Base-by-base conservation (phyloP, 2,329 filamentous ascomycete species). In the Metarhizium brunneum region DNA sequence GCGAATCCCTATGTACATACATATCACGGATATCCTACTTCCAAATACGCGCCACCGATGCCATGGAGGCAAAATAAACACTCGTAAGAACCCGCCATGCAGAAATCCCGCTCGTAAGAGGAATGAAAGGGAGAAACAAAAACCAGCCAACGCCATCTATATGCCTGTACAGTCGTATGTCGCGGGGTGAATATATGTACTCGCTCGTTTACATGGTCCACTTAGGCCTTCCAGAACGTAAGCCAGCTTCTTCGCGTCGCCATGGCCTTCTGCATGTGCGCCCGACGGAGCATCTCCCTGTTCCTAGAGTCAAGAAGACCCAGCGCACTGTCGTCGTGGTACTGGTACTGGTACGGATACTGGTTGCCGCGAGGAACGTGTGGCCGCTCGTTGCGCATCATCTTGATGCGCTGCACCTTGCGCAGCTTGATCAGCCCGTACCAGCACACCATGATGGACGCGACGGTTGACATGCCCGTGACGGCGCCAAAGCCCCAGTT, bases 401-500 rank as follows among this genome's bases (percentile, higher is more conserved):
- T 96, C 66, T 87, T 89, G 60, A 96, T 85, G 58, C 90, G 82
- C 75, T 95, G 90, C 30, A 96, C 88, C 67, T 87, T 88, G 61
- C 89, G 84, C 60, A 99, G 80, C 71, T 90, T 95, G 53, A 80
- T 78, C 50, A 97, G 79, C 5, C 94, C 92, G 71, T 92, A 96
- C 64, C 83, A 81, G 73, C 88, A 92, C 53, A 96, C 88, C 8
- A 92, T 63, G 54, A 86, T 80, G 14, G 89, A 90, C 69, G 92
- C 85, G 56, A 86, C 64, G 56, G 86, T 80, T 56, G 89, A 95
- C 58, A 82, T 76, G 18, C 75, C 77, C 2, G 87, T 90, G 58
- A 99, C 85, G 54, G 82, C 82, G 50, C 79, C 80, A 69, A 99
- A 97, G 11, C 92, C 94, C 70, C 90, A 82, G 70, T 90, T 83